Base-by-base conservation (phyloP, 805 yeast genomes). In the Barnettozyma wickerhamii region DNA sequence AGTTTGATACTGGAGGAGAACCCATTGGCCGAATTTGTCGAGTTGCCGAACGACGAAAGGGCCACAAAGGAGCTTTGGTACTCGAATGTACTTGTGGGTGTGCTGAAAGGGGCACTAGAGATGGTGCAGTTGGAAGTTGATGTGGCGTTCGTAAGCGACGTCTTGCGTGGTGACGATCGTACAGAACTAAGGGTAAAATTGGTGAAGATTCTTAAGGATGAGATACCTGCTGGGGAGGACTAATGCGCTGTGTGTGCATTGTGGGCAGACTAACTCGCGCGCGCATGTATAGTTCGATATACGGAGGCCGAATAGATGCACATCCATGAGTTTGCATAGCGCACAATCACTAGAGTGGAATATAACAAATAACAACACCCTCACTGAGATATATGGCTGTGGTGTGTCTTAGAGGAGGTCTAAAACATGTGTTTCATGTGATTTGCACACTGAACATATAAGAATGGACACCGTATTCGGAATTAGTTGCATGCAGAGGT, bases 171-270 rank as follows among this genome's bases (percentile, higher is more conserved):
- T 0, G 91, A 88, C 51, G 81, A 80, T 10, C 66, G 65, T 20
- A 91, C 97, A 0, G 97, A 89, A 56, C 65, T 93, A 40, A 73
- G 83, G 46, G 75, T 93, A 34, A 79, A 79, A 52, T 67, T 93
- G 49, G 67, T 79, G 35, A 81, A 74, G 52, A 74, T 88, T 3
- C 66, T 91, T 51, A 88, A 84, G 56, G 99, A 93, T 58, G 99
- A 93, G 65, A 83, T 93, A 33, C 99, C 99, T 12, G 95, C 95
- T 6, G 99, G 98, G 19, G 98, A 93, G 62, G 96, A 90, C 49
- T 83, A 28, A 32, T 20, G 13, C 14, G 7, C 19, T 19, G 12
- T 6, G 9, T 18, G 4, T 19, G 13, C n/a, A 19, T n/a, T n/a
- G n/a, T n/a, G n/a, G n/a, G n/a, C n/a, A n/a, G n/a, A n/a, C n/a